Base-by-base conservation (phyloP, 345 rosid genomes). In the sweet orange (Citrus sinensis) region DNA sequence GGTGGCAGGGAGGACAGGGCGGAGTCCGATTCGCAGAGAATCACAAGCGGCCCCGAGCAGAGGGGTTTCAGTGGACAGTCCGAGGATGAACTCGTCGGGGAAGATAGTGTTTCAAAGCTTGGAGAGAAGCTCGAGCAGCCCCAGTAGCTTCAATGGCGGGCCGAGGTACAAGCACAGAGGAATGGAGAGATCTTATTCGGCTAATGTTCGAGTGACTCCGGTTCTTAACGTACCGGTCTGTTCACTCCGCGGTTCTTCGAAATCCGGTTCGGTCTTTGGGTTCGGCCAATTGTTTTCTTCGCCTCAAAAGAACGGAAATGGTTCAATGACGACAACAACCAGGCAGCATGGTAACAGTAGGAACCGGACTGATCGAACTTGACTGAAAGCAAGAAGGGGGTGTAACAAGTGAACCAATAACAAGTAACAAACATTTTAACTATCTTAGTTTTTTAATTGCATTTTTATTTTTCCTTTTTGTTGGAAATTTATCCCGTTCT, bases 111-210 rank as follows among this genome's bases (percentile, higher is more conserved):
- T 94, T 78, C 95, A 96, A 78, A 89, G 92, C 83, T 79, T 96
- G 78, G 98, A 90, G 86, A 88, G 99, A 85, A 96, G 99, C 74
- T 92, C 98, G 1, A 96, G 99, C 74, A 96, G 98, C 83, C 99
- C 99, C 7, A 92, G 99, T 58, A 92, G 91, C 80, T 94, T 94
- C 83, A 95, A 93, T 13, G 98, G 98, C 20, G 97, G 97, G 8
- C 95, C 95, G 2, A 92, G 91, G 59, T 78, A 78, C 78, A 92
- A 92, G 78, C 92, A 90, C 71, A 87, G 93, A 73, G 97, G 97
- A 2, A 88, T 96, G 92, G 98, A 92, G 83, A 86, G 98, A 80
- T 96, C 98, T 29, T 88, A 96, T 80, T 94, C 98, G 0, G 95
- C 98, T 14, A 93, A 94, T 30, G 91, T 92, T 11, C 78, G 96